Percentiles rank a stretch among this genome's conserved stretches.
phyloP scores from a whole-genome alignment of 78 protist genomes.

The Dictyostelium discoideum region dicty_2.7 NC_007090.3:1068501-1069000 shows the following conservation, averaged over 20 bases:
- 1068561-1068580: constrained; percentile 39
- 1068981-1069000: constrained; percentile 64
- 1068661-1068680: constrained; percentile 1
- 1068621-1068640: constrained; percentile 76
- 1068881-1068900: constrained; percentile 79
- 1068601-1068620: constrained; percentile 68
- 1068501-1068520: constrained; percentile 82
- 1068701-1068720: background rate
- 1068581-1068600: constrained; percentile 54
- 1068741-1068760: background rate
- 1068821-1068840: constrained; percentile 64
- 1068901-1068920: constrained; percentile 80
- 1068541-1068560: constrained; percentile 21
- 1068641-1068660: constrained; percentile 40
- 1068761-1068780: background rate
- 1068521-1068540: constrained; percentile 86
- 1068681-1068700: background rate
- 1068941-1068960: background rate
- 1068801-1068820: constrained; percentile 14
- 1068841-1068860: constrained; percentile 55
- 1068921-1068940: constrained; percentile 51
- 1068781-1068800: constrained; percentile 57
- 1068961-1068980: constrained; percentile 27
- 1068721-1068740: background rate
- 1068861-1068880: constrained; percentile 76